Percentiles rank a stretch among this genome's conserved stretches.
These are phyloP conservation scores for Letharia columbiana DNA, from an alignment of 495 filamentous ascomycete genomes.

Conservation along the genomic window DNA sequence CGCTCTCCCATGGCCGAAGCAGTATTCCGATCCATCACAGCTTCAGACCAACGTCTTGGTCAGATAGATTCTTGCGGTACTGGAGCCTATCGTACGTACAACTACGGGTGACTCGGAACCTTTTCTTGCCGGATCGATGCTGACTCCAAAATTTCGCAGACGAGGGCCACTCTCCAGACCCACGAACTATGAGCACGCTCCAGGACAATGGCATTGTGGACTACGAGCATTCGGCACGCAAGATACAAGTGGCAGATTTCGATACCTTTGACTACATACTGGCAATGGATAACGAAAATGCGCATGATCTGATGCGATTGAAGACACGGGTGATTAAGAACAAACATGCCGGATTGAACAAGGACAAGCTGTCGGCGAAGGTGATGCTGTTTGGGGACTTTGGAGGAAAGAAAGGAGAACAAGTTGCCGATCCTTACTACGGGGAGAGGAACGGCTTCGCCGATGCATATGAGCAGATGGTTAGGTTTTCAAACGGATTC, in stretches of 20 bases:
- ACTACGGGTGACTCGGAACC: conserved; percentile 26
- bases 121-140: not conserved
- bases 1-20: conserved; percentile 93
- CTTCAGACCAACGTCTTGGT: conserved; percentile 51
- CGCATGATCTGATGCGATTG: conserved; percentile 57
- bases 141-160: not conserved
- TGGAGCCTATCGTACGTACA: conserved; percentile 55
- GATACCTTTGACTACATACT: conserved; percentile 82
- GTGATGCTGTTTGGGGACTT: conserved; percentile 84
- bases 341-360: conserved; percentile 36
- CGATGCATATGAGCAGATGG: conserved; percentile 73
- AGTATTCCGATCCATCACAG: conserved; percentile 69
- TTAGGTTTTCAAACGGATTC: conserved; percentile 71
- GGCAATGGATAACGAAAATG: conserved; percentile 87
- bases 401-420: conserved; percentile 55
- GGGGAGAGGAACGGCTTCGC: conserved; percentile 75
- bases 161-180: conserved; percentile 60
- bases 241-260: conserved; percentile 66
- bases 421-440: conserved; percentile 90
- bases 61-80: conserved; percentile 86
- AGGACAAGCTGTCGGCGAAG: conserved; percentile 29
- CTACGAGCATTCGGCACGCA: conserved; percentile 70
- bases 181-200: conserved; percentile 77
- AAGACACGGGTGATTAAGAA: conserved; percentile 44
- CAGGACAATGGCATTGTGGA: conserved; percentile 60